A percentile compares a stretch with the other conserved stretches of the same genome.
Evolutionary conservation across 2,329 filamentous ascomycete species (phyloP).

Genomic region (Cladophialophora bantiana): DNA sequence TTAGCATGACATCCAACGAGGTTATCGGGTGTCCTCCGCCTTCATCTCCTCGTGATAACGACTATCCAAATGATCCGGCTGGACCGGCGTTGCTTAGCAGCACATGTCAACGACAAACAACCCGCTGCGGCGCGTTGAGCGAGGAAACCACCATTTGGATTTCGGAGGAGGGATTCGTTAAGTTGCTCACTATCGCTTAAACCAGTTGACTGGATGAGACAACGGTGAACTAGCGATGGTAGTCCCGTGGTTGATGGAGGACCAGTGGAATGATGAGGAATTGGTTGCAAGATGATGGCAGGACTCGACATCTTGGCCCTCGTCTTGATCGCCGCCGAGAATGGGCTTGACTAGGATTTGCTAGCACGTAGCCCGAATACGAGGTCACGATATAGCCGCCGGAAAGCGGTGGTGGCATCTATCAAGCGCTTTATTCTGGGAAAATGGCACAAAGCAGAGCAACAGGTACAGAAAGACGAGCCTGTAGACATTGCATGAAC

Average conservation of each 20-base stretch:
- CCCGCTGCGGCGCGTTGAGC: background rate
- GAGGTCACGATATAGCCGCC: background rate
- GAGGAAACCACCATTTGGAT: background rate
- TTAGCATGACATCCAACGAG: background rate
- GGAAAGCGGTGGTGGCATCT: too few relatives aligned
- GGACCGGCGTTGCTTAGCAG: background rate
- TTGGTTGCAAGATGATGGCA: background rate
- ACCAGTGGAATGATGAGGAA: background rate
- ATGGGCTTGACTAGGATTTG: background rate
- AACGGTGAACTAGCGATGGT: background rate
- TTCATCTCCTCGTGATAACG: background rate
- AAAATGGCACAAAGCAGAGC: background rate
- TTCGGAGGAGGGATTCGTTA: background rate
- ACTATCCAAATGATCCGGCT: background rate
- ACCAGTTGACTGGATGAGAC: background rate
- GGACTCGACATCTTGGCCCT: slow-evolving; percentile 4
- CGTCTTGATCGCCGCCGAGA: background rate
- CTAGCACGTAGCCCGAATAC: background rate
- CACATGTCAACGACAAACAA: background rate
- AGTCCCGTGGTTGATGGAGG: background rate
- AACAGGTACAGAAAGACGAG: too few relatives aligned
- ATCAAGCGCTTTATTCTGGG: too few relatives aligned
- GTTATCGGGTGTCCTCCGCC: background rate
- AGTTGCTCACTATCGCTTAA: background rate
- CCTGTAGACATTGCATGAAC: background rate